phyloP scores from a whole-genome alignment of 164 flowering plant genomes.

The Liriodendron chinense region DNA sequence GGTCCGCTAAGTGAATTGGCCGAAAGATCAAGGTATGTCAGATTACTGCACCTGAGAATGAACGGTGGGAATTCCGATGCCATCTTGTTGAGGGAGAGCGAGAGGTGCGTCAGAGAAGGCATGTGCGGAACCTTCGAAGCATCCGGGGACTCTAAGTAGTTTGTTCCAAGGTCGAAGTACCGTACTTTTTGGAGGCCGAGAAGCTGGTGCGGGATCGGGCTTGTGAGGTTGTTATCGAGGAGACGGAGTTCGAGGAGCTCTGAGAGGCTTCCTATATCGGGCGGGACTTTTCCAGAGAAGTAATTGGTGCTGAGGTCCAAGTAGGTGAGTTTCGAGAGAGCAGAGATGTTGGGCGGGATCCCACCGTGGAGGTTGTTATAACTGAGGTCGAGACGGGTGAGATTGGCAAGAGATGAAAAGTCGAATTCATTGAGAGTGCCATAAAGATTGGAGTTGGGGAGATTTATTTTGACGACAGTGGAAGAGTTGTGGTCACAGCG shows the following conservation, averaged over 20 bases:
- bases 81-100: constrained; percentile 21
- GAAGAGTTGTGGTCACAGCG: constrained; percentile 21
- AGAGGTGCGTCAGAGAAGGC: constrained; percentile 32
- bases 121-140: constrained; percentile 20
- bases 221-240: constrained; percentile 28
- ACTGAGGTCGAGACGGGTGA: constrained; percentile 32
- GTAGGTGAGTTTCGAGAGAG: constrained; percentile 25
- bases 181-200: constrained; percentile 34
- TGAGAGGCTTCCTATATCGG: constrained; percentile 27
- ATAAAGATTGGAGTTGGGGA: constrained; percentile 13
- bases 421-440: constrained; percentile 34
- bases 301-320: constrained; percentile 39
- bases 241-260: constrained; percentile 25
- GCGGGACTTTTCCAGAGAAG: constrained; percentile 25
- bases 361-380: constrained; percentile 29
- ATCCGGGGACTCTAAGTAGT: constrained; percentile 31
- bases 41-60: constrained; percentile 25
- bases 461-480: constrained; percentile 18
- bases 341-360: constrained; percentile 5
- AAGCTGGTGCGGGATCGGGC: constrained; percentile 38
- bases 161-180: constrained; percentile 30
- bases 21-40: constrained; percentile 33
- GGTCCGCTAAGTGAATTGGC: constrained; percentile 30
- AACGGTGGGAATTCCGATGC: constrained; percentile 31
- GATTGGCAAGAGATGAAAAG: constrained; percentile 36